These are phyloP conservation scores for Codiaeum variegatum DNA, from an alignment of 441 rosid genomes.

Conservation along the genomic window DNA sequence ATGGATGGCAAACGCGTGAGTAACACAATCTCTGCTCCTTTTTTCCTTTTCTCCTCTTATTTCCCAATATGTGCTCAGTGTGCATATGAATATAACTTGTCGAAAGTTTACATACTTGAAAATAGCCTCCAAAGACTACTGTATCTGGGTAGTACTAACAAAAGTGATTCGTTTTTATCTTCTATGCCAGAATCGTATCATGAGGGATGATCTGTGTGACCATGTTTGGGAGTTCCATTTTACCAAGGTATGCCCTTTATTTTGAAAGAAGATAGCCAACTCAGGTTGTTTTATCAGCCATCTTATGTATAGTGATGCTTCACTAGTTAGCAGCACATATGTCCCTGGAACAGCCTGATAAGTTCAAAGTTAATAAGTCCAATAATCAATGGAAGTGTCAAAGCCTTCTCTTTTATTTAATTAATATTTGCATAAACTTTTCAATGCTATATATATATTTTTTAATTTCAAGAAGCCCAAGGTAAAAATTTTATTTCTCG, in stretches of 20 bases:
- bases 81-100: not conserved
- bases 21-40: not conserved
- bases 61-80: not conserved
- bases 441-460: not conserved
- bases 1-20: constrained; percentile 54
- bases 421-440: not conserved
- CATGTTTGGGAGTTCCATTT: constrained; percentile 63
- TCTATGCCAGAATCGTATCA: constrained; percentile 43
- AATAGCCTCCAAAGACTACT: not conserved
- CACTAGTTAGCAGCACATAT: constrained; percentile 4
- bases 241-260: constrained; percentile 33
- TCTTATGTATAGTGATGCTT: not conserved
- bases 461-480: not conserved
- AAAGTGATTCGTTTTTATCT: constrained; percentile 6
- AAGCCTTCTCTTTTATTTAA: not conserved
- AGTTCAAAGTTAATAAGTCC: not conserved
- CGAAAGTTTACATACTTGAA: not conserved
- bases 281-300: not conserved
- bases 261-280: not conserved
- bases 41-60: not conserved
- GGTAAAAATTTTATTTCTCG: not conserved
- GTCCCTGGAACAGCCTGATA: not conserved
- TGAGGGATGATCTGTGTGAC: constrained; percentile 54
- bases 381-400: not conserved
- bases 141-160: not conserved